phyloP scores from a whole-genome alignment of 176 grass and related monocot genomes.

The Thinopyrum elongatum region DNA sequence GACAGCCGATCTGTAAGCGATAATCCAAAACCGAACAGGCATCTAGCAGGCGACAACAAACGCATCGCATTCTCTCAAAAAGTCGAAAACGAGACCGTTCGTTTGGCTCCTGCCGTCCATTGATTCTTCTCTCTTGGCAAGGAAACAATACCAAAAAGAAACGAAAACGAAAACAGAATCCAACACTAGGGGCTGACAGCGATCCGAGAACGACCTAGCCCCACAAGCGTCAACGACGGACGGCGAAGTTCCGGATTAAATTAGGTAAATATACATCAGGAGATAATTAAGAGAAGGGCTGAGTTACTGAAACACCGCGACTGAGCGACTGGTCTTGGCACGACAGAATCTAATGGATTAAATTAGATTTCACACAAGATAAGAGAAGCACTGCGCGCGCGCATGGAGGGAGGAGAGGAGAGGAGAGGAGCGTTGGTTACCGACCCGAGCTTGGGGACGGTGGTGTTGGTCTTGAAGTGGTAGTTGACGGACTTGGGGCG shows the following conservation, averaged over 20 bases:
- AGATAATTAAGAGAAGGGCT: too few species aligned
- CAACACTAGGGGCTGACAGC: neutral
- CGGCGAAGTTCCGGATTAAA: neutral
- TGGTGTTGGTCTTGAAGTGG: constrained; percentile 75
- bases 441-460: constrained; percentile 90
- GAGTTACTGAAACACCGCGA: too few species aligned
- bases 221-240: neutral
- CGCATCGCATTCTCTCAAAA: neutral
- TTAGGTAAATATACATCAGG: too few species aligned
- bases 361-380: neutral
- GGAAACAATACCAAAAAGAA: neutral
- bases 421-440: neutral
- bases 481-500: constrained; percentile 79
- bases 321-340: too few species aligned
- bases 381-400: neutral
- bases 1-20: neutral
- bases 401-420: too few species aligned
- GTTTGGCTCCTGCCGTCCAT: neutral
- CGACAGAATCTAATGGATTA: too few species aligned
- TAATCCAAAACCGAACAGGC: neutral
- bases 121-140: neutral
- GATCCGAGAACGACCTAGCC: neutral
- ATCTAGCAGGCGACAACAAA: neutral
- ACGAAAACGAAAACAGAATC: neutral
- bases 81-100: neutral